A percentile compares a stretch with the other conserved stretches of the same genome.
phyloP scores from a whole-genome alignment of 352 stramenopile genomes.

The Stramenopiles sp. region DNA sequence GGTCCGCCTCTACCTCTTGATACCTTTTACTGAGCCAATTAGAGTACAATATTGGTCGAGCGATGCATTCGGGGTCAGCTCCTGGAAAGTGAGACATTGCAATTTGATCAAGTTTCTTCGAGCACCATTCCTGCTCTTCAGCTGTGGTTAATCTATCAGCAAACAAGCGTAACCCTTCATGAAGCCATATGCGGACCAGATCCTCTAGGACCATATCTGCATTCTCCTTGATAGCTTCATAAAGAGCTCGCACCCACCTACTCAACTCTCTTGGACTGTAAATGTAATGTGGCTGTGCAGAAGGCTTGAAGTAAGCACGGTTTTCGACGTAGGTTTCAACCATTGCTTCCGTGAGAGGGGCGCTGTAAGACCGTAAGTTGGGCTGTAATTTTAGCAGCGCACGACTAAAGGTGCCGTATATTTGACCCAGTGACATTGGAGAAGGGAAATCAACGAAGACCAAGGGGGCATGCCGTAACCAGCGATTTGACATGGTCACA shows the following conservation, averaged over 20 bases:
- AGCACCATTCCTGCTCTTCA: constrained; percentile 89
- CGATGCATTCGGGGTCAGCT: constrained; percentile 47
- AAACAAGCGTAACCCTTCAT: constrained; percentile 96
- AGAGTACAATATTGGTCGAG: constrained; percentile 80
- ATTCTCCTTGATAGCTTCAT: constrained; percentile 76
- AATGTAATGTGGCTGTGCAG: constrained; percentile 93
- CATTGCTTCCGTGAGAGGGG: constrained; percentile 88
- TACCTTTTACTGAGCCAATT: constrained; percentile 94
- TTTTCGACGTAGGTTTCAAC: constrained; percentile 95
- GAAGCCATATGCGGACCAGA: constrained; percentile 88
- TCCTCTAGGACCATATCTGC: constrained; percentile 45
- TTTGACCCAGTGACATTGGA: constrained; percentile 82
- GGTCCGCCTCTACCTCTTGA: constrained; percentile 60
- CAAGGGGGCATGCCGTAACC: constrained; percentile 92
- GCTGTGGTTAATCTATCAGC: constrained; percentile 90
- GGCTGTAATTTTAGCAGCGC: constrained; percentile 94
- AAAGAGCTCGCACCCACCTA: constrained; percentile 94
- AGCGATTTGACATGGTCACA: constrained; percentile 82
- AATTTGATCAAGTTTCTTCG: constrained; percentile 47
- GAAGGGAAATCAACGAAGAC: constrained; percentile 97
- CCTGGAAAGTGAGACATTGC: constrained; percentile 50
- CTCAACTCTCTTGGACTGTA: constrained; percentile 97
- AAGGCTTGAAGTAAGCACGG: constrained; percentile 75
- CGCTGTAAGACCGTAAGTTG: constrained; percentile 76
- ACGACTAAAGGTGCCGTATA: constrained; percentile 98